phyloP scores from a whole-genome alignment of 2,329 filamentous ascomycete species.

The Mollisia scopiformis region DNA sequence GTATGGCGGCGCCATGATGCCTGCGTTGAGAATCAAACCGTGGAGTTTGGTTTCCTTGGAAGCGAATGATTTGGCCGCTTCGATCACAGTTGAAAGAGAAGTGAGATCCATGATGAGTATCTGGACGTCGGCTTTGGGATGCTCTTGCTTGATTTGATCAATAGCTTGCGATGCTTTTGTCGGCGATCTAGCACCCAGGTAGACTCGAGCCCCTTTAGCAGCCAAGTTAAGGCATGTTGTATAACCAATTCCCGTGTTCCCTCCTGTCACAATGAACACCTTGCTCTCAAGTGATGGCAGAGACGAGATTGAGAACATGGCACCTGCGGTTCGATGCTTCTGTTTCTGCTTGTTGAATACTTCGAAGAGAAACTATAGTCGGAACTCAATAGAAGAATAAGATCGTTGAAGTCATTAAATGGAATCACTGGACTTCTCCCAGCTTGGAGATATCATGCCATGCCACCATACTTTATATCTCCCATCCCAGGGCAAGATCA shows the following conservation, averaged over 20 bases:
- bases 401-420: too few relatives aligned
- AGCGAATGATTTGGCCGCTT: conserved; percentile 34
- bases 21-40: conserved; percentile 49
- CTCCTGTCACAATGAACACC: conserved; percentile 46
- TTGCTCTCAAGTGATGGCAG: conserved; percentile 44
- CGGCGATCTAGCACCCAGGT: conserved; percentile 49
- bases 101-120: conserved; percentile 29
- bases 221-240: conserved; percentile 53
- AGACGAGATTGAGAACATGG: conserved; percentile 23
- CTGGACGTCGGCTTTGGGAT: conserved; percentile 50
- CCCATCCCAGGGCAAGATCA: too few relatives aligned
- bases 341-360: too few relatives aligned
- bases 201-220: conserved; percentile 50
- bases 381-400: background rate
- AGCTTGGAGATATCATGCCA: too few relatives aligned
- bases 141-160: conserved; percentile 35
- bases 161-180: conserved; percentile 42
- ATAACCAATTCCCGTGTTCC: conserved; percentile 42
- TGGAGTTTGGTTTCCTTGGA: conserved; percentile 39
- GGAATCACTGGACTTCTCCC: too few relatives aligned
- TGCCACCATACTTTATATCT: too few relatives aligned
- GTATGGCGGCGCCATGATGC: conserved; percentile 43
- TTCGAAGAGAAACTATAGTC: background rate
- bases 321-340: background rate
- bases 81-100: conserved; percentile 32